Percentiles rank a stretch among this genome's conserved stretches.
Conservation (phyloP, 129 eudicot genomes). For the Arctium lappa region DNA sequence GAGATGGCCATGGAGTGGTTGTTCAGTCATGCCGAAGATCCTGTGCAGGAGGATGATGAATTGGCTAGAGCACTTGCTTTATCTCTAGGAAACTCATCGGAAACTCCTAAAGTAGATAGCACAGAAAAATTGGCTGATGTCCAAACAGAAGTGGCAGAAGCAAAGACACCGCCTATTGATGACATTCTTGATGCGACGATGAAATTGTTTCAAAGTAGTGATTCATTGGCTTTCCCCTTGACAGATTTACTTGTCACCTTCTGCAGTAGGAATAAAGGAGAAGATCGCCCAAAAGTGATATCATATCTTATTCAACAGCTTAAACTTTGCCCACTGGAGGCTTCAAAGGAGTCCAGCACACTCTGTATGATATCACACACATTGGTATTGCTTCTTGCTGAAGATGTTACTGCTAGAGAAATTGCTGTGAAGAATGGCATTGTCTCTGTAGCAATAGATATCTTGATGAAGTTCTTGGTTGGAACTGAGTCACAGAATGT, state of each 20-base stretch:
- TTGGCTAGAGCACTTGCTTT: slow-evolving; percentile 92
- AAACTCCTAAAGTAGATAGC: slow-evolving; percentile 65
- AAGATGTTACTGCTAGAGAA: slow-evolving; percentile 72
- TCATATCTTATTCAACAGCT: slow-evolving; percentile 75
- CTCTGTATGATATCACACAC: slow-evolving; percentile 78
- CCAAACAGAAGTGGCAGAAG: slow-evolving; percentile 57
- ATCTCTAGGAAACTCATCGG: slow-evolving; percentile 86
- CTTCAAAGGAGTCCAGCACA: slow-evolving; percentile 58
- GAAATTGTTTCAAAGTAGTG: slow-evolving; percentile 82
- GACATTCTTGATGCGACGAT: slow-evolving; percentile 80
- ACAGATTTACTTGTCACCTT: slow-evolving; percentile 84
- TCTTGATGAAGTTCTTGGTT: slow-evolving; percentile 52
- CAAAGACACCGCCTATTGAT: slow-evolving; percentile 77
- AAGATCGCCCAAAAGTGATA: slow-evolving; percentile 75
- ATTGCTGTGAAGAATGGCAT: slow-evolving; percentile 68
- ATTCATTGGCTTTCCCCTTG: slow-evolving; percentile 73
- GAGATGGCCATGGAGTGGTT: slow-evolving; percentile 99
- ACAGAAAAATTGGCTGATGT: slow-evolving; percentile 56
- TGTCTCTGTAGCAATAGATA: slow-evolving; percentile 55
- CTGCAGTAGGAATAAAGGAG: slow-evolving; percentile 89
- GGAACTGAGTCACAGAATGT: slow-evolving; percentile 42
- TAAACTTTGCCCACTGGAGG: slow-evolving; percentile 66
- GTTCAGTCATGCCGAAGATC: slow-evolving; percentile 89
- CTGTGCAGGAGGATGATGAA: slow-evolving; percentile 95
- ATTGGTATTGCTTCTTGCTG: slow-evolving; percentile 76